Percentiles rank a stretch among this genome's conserved stretches.
Evolutionary conservation across 139 green algal genomes (phyloP).

Genomic region (Haematococcus lacustris): DNA sequence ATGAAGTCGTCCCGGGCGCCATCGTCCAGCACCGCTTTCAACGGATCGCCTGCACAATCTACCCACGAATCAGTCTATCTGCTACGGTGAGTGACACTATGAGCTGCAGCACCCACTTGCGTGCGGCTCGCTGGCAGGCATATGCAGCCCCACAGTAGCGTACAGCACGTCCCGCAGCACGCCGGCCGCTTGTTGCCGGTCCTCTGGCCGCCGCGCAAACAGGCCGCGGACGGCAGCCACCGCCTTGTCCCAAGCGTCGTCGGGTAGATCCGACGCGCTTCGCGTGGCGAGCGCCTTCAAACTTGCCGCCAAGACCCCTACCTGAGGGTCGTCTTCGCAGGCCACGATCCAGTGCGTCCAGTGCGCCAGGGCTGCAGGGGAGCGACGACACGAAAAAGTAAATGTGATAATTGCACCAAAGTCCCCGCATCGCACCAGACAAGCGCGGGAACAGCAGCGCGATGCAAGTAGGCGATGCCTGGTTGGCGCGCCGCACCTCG

Average conservation of each 20-base stretch:
- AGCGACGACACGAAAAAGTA: no score
- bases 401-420: no score
- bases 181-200: background rate
- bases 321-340: slow-evolving; percentile 18
- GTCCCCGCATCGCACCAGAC: no score
- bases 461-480: no score
- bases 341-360: slow-evolving; percentile 19
- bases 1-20: slow-evolving; percentile 27
- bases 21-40: slow-evolving; percentile 28
- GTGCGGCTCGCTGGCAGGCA: slow-evolving; percentile 2
- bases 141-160: background rate
- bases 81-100: background rate
- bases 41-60: slow-evolving; percentile 13
- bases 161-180: slow-evolving; percentile 19
- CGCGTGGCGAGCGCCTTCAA: slow-evolving; percentile 1
- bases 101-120: background rate
- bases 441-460: no score
- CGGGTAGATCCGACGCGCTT: background rate
- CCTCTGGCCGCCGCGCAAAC: slow-evolving; percentile 13
- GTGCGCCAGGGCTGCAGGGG: slow-evolving; percentile 11
- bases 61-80: background rate
- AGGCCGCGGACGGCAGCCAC: slow-evolving; percentile 10
- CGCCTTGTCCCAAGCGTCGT: background rate
- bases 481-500: no score
- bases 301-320: slow-evolving; percentile 16